Percentiles rank a stretch among this genome's conserved stretches.
Conservation (phyloP, 768 basidiomycete species). For the Amanita polypyramis region DNA sequence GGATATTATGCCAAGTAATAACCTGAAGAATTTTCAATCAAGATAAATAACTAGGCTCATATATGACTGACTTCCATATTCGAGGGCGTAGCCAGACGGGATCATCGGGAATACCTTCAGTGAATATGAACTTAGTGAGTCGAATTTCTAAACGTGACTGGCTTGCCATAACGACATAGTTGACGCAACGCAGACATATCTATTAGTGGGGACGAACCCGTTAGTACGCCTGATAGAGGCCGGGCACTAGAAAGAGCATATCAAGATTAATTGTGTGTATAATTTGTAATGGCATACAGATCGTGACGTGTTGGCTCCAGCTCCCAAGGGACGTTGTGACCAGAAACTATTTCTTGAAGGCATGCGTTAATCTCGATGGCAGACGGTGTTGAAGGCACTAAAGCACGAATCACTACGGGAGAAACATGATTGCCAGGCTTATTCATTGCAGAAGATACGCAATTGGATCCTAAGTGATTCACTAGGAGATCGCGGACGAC, state of each 20-base stretch:
- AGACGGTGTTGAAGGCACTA: constrained; percentile 44
- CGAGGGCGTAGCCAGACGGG: constrained; percentile 69
- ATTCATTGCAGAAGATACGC: constrained; percentile 37
- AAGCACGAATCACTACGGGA: constrained; percentile 38
- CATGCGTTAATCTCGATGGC: constrained; percentile 46
- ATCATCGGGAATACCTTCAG: constrained; percentile 58
- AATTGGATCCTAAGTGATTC: constrained; percentile 46
- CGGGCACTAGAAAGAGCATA: constrained; percentile 30
- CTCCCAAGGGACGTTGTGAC: constrained; percentile 46
- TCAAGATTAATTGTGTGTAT: constrained; percentile 4
- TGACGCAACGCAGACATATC: constrained; percentile 45
- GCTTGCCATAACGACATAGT: constrained; percentile 53
- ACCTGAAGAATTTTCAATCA: constrained; percentile 23
- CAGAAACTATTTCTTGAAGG: constrained; percentile 41
- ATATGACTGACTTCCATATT: constrained; percentile 57
- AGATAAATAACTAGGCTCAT: not conserved
- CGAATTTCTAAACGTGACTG: not conserved
- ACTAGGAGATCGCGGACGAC: constrained; percentile 42
- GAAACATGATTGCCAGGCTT: constrained; percentile 49
- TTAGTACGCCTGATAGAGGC: constrained; percentile 49
- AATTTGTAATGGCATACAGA: constrained; percentile 31
- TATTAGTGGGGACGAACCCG: constrained; percentile 34
- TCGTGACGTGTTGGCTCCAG: constrained; percentile 54
- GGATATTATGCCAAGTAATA: constrained; percentile 57
- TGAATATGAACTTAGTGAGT: constrained; percentile 8